Conservation (phyloP, 257 asterid genomes). For the Lantana camara region DNA sequence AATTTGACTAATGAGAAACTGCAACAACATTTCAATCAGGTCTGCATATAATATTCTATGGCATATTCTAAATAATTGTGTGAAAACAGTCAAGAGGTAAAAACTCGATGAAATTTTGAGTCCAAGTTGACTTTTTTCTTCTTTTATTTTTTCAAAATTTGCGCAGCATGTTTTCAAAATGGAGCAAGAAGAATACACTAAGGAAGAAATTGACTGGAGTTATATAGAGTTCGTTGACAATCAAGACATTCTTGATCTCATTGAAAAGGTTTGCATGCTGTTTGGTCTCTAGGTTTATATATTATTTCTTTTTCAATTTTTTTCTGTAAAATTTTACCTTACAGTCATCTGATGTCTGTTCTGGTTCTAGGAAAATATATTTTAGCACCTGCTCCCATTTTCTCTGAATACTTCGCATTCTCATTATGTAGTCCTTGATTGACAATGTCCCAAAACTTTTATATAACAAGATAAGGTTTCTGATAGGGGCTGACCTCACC, state of each 20-base stretch:
- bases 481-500: not conserved
- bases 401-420: not conserved
- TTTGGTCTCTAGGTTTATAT: conserved; percentile 3
- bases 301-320: not conserved
- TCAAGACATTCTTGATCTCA: conserved; percentile 93
- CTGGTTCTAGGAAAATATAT: not conserved
- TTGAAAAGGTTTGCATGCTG: conserved; percentile 66
- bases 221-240: conserved; percentile 84
- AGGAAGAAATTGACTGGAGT: conserved; percentile 95
- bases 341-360: conserved; percentile 9
- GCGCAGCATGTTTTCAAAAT: conserved; percentile 93
- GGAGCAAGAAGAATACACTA: conserved; percentile 95
- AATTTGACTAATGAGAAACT: conserved; percentile 95
- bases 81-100: not conserved
- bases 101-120: conserved; percentile 17
- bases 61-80: conserved; percentile 9
- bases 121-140: conserved; percentile 22
- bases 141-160: no score
- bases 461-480: not conserved
- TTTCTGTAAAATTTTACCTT: not conserved
- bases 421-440: not conserved
- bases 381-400: not conserved
- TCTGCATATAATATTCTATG: conserved; percentile 27
- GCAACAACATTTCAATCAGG: conserved; percentile 99
- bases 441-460: not conserved